Base-by-base conservation (phyloP, 2,329 filamentous ascomycete species). In the Pseudogymnoascus sp. region DNA sequence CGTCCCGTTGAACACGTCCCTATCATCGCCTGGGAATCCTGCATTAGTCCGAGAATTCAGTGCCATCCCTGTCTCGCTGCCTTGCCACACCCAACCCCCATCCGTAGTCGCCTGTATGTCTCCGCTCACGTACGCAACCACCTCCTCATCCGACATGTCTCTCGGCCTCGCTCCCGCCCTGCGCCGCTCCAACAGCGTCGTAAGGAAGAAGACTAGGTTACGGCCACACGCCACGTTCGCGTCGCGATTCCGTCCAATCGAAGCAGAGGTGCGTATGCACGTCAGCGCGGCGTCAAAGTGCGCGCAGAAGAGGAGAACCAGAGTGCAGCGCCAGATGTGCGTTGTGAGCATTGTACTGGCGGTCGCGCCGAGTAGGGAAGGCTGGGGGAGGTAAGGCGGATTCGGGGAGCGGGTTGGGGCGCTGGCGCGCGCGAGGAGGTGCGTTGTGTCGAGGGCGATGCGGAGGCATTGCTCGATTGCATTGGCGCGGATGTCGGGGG, bases 301-400 rank as follows among this genome's bases (percentile, higher is more conserved):
- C 44, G 87, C 87, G 0, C 85, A 83, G 61, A 96, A 84, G 21
- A 93, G 83, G 4, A 97, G 79, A 63, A 97, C 86, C 0, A 97
- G 81, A 1, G 89, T 82, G 71, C 89, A 96, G 21, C 93, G 88
- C 85, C 96, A 97, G 50, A 96, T 81, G 73, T 97, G 95, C 13
- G 85, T 86, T 63, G 91, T 89, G 7, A 96, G 80, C 68, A 93
- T 84, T 3, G 88, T 85, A 1, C 88, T 91, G 2, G 91, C 70
- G 67, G 63, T 70, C 11, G 66, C 65, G 5, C 70, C 71, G 61
- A 70, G 50, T 2, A 59, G 72, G 19, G 73, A 71, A 59, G 74
- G 73, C 35, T 72, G 74, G 29, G 69, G 69, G 63, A 66, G 65
- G 68, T 68, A 68, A 1, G 40, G 40, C 2, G 40, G 19, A 19